These are phyloP conservation scores for Rhodofomes roseus DNA, from an alignment of 1,284 basidiomycete genomes.

Conservation along the genomic window DNA sequence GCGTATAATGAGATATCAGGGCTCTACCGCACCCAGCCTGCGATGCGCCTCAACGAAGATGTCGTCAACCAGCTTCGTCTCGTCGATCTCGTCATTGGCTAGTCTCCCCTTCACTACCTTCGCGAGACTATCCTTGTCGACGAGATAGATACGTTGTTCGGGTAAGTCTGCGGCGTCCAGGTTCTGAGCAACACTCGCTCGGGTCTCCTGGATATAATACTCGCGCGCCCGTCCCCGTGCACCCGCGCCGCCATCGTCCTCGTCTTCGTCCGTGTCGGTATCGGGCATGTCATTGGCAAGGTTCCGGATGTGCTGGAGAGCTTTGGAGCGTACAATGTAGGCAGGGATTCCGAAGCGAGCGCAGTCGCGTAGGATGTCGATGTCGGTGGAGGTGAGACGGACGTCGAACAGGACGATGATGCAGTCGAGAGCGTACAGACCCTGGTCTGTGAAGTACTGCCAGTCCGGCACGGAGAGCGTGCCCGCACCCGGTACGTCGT, in stretches of 20 bases:
- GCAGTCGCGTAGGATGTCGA: constrained; percentile 6
- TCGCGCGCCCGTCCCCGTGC: background rate
- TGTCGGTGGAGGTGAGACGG: constrained; percentile 1
- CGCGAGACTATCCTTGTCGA: constrained; percentile 2
- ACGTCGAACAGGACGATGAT: constrained; percentile 6
- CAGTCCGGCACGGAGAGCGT: constrained; percentile 2
- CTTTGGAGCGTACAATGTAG: constrained; percentile 7
- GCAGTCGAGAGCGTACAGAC: constrained; percentile 5
- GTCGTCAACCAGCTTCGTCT: background rate
- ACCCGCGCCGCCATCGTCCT: background rate
- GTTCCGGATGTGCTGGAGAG: constrained; percentile 5
- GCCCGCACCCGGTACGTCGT: constrained; percentile 4
- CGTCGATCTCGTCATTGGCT: background rate
- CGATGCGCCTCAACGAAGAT: background rate
- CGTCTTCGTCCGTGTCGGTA: too few species aligned
- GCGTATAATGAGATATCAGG: background rate
- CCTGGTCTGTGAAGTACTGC: constrained; percentile 6
- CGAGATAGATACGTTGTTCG: background rate
- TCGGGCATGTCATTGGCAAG: background rate
- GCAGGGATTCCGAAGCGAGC: constrained; percentile 4
- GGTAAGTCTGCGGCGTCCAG: background rate
- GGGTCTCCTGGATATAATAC: constrained; percentile 1
- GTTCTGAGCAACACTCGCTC: background rate
- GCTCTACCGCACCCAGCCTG: background rate
- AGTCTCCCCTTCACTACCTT: background rate